Base-by-base conservation (phyloP, 2,329 filamentous ascomycete species). In the Colletotrichum zoysiae region DNA sequence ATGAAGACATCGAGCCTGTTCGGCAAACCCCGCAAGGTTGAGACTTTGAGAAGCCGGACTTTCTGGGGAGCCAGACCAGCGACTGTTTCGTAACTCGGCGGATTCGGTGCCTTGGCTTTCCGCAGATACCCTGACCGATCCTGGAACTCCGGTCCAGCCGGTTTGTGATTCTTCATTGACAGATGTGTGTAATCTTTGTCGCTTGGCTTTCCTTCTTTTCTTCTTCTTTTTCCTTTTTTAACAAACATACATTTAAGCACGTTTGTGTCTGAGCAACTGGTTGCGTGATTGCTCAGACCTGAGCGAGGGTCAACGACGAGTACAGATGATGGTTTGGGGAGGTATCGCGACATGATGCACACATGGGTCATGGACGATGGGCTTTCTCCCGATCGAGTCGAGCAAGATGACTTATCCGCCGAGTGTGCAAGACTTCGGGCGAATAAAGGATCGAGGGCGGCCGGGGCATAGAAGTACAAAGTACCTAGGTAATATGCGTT, bases 71-170 rank as follows among this genome's bases (percentile, higher is more conserved):
- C 66, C 60, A 55, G 56, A n/a, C 42, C 26, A 71, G 55, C 56
- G 67, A 59, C 51, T 71, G 61, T 73, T 67, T 73, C 70, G 66
- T 51, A 73, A 71, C 61, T 73, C 70, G 56, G 61, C 57, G 44
- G 50, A 50, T 60, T 62, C 56, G 50, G 57, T 59, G 53, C 63
- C 70, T 65, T 60, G 68, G 38, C 62, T 42, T 67, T 48, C 40
- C 46, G 44, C 48, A 40, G 48, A 14, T 40, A 66, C 18, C 58
- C 46, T 64, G 46, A 56, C 55, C 50, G 40, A 70, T 56, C 50
- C 66, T 72, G 66, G 70, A 71, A 65, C 70, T 72, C 70, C 59
- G 70, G 66, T 68, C 30, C 40, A 69, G 59, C 66, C 59, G 48
- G 42, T 60, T 70, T 61, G 38, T 38, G 44, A 46, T 64, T 64